Conservation (phyloP, 2,329 filamentous ascomycete species). For the Trichoderma breve region DNA sequence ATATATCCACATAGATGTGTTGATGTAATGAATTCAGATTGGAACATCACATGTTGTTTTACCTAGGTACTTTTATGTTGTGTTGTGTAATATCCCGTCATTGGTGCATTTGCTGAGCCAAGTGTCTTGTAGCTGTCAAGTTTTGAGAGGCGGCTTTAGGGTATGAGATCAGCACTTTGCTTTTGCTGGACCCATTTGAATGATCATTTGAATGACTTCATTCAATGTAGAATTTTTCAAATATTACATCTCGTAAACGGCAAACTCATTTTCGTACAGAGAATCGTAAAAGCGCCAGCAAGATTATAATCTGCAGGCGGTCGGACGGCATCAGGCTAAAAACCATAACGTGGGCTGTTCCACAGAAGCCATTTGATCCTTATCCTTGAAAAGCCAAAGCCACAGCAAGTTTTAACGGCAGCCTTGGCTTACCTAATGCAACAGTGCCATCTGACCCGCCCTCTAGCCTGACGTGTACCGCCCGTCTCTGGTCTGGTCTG, state of each 20-base stretch:
- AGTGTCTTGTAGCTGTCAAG: not conserved
- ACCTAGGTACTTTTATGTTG: not conserved
- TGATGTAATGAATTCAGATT: not conserved
- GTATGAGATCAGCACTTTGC: not conserved
- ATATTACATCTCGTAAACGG: not conserved
- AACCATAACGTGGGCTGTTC: not conserved
- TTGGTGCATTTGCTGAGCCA: not conserved
- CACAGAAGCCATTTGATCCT: not conserved
- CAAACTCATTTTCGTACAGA: not conserved
- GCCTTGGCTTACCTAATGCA: constrained; percentile 20
- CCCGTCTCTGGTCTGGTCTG: constrained; percentile 19
- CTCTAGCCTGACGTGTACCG: constrained; percentile 22
- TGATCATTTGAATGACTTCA: not conserved
- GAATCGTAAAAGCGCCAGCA: not conserved
- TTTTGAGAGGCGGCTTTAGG: not conserved
- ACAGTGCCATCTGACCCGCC: constrained; percentile 22
- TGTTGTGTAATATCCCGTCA: not conserved
- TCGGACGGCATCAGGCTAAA: not conserved
- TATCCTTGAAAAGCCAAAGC: not conserved
- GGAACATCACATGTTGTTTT: not conserved
- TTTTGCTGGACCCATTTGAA: not conserved
- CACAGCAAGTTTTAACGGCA: not conserved
- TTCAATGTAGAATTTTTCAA: not conserved
- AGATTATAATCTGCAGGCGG: not conserved
- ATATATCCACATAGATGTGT: not conserved